Evolutionary conservation across 164 flowering plant genomes (phyloP), one percentile per base, ranked within the genome.

Genomic region (Stephania cephalantha): DNA sequence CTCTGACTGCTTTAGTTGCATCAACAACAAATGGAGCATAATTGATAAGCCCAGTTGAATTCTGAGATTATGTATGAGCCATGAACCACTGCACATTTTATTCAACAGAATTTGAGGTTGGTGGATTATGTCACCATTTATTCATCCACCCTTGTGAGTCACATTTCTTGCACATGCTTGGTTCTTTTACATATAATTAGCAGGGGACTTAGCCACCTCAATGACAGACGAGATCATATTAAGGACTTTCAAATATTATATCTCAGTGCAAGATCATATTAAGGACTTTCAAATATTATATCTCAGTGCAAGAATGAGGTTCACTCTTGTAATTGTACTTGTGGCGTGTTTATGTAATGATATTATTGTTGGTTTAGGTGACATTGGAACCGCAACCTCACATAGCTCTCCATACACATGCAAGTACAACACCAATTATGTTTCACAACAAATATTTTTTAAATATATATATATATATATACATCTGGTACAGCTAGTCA

Each of bases 381-480:
- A 80, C 50, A 72, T 80, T 22, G 85, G 85, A 18, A 82, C 82
- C 5, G 82, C 85, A 9, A 71, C 53, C 44, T 63, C 75, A 3
- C 45, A 73, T 73, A 68, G 45, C 11, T 68, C 75, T 61, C 75
- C 75, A 42, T 73, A 73, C 68, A 9, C 30, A 61, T 69, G 75
- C 58, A 18, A 35, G 75, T 73, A 13, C 9, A 30, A 1, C 42
- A 25, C 20, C 6, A 7, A 66, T 25, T 25, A 64, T 12, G 25
- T 25, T 25, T 25, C 25, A 25, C 25, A 25, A 0, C 25, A 25
- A 6, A 11, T 64, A 30, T 64, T 64, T 55, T 12, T 7, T n/a
- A 12, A n/a, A 12, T 17, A 10, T 18, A 4, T 11, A 17, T 58
- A 12, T 17, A 10, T 18, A 4, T 11, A 17, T 58, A 18, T 58